Percentiles rank a stretch among this genome's conserved stretches.
Conservation (phyloP, 495 filamentous ascomycete species). For the Neurospora terricola region DNA sequence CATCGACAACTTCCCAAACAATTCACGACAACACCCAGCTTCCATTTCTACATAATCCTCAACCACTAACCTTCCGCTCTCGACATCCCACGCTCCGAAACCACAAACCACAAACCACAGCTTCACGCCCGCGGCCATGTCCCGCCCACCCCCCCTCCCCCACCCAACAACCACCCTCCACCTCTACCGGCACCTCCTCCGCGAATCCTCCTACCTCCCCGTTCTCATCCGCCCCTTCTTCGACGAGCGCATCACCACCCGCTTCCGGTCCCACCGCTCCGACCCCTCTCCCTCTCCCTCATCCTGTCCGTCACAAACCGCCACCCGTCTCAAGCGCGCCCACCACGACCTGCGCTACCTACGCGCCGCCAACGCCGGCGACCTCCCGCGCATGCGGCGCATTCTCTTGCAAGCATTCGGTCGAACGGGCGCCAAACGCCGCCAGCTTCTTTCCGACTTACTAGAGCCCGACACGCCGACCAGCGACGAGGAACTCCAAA, state of each 20-base stretch:
- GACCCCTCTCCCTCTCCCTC: background rate
- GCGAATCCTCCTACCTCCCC: conserved; percentile 78
- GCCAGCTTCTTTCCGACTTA: conserved; percentile 47
- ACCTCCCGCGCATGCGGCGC: conserved; percentile 47
- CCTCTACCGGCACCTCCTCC: conserved; percentile 67
- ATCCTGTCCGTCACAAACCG: background rate
- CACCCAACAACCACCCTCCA: conserved; percentile 41
- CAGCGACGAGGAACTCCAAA: conserved; percentile 26
- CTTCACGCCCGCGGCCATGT: conserved; percentile 9
- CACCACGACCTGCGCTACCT: conserved; percentile 27
- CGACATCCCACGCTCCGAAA: background rate
- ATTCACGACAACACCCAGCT: background rate
- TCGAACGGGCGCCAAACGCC: conserved; percentile 56
- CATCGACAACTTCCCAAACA: background rate
- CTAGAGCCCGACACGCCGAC: conserved; percentile 27
- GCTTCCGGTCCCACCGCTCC: conserved; percentile 38
- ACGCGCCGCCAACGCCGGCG: conserved; percentile 45
- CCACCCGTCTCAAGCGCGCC: conserved; percentile 17
- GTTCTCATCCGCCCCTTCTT: conserved; percentile 51
- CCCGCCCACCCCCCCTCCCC: conserved; percentile 10
- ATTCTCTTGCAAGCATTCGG: conserved; percentile 65
- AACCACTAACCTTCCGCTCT: background rate
- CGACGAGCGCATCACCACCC: conserved; percentile 42
- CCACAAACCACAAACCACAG: background rate
- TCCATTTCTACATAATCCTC: background rate